These are phyloP conservation scores for Lagenidium giganteum DNA, from an alignment of 352 stramenopile species.

Conservation along the genomic window DNA sequence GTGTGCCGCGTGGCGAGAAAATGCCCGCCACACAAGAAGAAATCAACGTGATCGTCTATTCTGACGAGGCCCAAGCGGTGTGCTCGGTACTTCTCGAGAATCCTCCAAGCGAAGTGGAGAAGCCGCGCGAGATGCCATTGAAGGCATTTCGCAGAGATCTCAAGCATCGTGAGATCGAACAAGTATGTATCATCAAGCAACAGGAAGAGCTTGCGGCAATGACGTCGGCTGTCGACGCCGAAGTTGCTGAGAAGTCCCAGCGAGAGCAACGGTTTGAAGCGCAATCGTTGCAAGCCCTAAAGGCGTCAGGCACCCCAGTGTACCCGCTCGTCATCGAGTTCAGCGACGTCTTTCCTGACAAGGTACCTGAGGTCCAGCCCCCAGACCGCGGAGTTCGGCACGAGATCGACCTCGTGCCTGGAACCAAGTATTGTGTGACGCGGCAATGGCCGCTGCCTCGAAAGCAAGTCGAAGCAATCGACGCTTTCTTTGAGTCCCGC, in stretches of 20 bases:
- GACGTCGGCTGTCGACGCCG: too few relatives aligned
- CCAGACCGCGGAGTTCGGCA: constrained; percentile 3
- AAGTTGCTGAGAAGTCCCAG: not conserved
- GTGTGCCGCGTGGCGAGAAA: too few relatives aligned
- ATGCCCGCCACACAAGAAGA: too few relatives aligned
- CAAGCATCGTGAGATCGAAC: too few relatives aligned
- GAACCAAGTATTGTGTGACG: constrained; percentile 11
- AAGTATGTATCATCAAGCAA: too few relatives aligned
- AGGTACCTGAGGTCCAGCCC: not conserved
- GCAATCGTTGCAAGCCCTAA: not conserved
- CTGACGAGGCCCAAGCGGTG: too few relatives aligned
- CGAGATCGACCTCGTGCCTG: constrained; percentile 7
- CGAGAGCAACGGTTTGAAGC: not conserved
- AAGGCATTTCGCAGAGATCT: too few relatives aligned
- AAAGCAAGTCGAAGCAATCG: constrained; percentile 11
- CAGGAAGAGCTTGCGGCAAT: too few relatives aligned
- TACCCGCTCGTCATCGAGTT: not conserved
- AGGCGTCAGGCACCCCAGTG: not conserved
- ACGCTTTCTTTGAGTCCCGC: constrained; percentile 7
- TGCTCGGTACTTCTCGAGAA: too few relatives aligned
- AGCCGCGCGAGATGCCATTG: too few relatives aligned
- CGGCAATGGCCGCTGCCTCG: constrained; percentile 10
- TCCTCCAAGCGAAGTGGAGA: too few relatives aligned
- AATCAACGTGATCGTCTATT: too few relatives aligned
- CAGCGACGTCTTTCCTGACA: constrained; percentile 1